Evolutionary conservation across 176 grass and related monocot species (phyloP).

Genomic region (Oryza longistaminata): DNA sequence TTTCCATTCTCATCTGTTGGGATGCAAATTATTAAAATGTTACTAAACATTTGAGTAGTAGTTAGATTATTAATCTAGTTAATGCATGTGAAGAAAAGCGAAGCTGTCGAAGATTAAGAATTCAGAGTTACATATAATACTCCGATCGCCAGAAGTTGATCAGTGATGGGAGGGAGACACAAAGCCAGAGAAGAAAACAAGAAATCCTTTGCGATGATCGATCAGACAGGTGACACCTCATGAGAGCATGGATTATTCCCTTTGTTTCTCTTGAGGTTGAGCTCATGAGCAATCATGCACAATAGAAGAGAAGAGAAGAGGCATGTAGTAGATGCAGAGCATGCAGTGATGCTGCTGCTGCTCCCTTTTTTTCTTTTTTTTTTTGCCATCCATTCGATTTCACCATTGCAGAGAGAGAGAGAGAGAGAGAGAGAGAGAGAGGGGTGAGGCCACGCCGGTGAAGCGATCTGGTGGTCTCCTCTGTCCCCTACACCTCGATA

Average conservation of each 20-base stretch:
- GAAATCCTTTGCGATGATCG: background rate
- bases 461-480: constrained; percentile 32
- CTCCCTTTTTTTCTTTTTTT: background rate
- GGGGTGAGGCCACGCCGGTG: background rate
- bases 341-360: background rate
- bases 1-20: background rate
- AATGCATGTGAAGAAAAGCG: constrained; percentile 19
- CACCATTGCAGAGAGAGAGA: too few relatives aligned
- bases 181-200: background rate
- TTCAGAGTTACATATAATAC: background rate
- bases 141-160: background rate
- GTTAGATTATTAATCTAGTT: background rate
- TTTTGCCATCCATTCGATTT: background rate
- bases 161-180: background rate
- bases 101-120: background rate
- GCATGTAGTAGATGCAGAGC: background rate
- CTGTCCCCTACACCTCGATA: background rate
- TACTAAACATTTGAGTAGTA: background rate
- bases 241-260: constrained; percentile 10
- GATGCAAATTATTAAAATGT: background rate
- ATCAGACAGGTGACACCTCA: constrained; percentile 10
- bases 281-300: background rate
- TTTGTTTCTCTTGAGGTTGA: background rate
- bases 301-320: background rate
- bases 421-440: too few relatives aligned